Conservation (phyloP, 2,329 filamentous ascomycete species). For the Microdochium paspali region DNA sequence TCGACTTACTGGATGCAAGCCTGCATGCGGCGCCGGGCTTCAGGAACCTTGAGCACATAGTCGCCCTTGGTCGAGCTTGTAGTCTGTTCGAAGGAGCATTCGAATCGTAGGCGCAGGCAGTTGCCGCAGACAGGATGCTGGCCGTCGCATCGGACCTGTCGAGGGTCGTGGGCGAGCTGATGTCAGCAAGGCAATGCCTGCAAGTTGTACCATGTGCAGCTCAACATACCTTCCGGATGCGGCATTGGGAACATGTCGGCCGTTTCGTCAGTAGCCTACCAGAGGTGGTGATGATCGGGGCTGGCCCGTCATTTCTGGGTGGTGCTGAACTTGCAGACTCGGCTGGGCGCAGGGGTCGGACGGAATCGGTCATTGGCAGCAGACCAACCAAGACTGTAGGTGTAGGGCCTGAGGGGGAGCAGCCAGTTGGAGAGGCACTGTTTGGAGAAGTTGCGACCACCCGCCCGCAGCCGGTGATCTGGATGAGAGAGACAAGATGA, state of each 20-base stretch:
- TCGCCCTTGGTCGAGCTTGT: conserved; percentile 9
- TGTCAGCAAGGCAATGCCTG: too few species aligned
- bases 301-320: neutral
- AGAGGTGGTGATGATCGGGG: conserved; percentile 2
- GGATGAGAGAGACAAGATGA: too few species aligned
- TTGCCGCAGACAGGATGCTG: conserved; percentile 18
- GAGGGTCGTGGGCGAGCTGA: too few species aligned
- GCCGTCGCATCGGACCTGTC: conserved; percentile 16
- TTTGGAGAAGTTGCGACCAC: too few species aligned
- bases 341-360: conserved; percentile 14
- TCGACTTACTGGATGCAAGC: conserved; percentile 14
- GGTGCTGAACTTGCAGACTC: conserved; percentile 5
- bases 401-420: too few species aligned
- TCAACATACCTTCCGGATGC: conserved; percentile 14
- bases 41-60: conserved; percentile 15
- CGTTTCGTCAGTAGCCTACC: conserved; percentile 8
- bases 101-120: conserved; percentile 21
- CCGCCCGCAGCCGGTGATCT: too few species aligned
- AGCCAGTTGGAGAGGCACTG: too few species aligned
- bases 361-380: conserved; percentile 14
- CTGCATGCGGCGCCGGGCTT: conserved; percentile 17
- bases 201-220: too few species aligned
- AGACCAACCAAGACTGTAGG: too few species aligned
- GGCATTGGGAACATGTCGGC: conserved; percentile 16
- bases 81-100: conserved; percentile 21